Evolutionary conservation across 164 flowering plant species (phyloP).

Genomic region (Vitis amurensis): DNA sequence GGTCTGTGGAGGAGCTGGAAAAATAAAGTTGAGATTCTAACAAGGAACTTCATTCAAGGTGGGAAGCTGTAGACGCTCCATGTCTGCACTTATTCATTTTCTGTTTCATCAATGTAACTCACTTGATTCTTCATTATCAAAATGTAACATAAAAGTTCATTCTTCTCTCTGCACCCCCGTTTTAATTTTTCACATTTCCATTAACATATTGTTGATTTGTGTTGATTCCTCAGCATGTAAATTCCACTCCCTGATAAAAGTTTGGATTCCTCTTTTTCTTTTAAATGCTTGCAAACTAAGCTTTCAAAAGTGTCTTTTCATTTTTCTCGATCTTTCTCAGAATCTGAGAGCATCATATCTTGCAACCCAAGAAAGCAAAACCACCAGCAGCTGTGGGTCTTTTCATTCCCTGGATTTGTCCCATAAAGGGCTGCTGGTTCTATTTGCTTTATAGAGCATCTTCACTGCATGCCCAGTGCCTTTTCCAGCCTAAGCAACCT

Average conservation of each 20-base stretch:
- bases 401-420: constrained; percentile 2
- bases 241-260: not conserved
- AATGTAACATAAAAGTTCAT: not conserved
- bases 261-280: not conserved
- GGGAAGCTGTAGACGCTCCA: not conserved
- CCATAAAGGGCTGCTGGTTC: not conserved
- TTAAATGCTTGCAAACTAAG: not conserved
- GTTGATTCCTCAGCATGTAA: not conserved
- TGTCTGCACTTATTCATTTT: not conserved
- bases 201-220: not conserved
- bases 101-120: not conserved
- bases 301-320: not conserved
- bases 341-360: not conserved
- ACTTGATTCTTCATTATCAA: not conserved
- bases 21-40: not conserved
- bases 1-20: not conserved
- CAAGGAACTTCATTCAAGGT: not conserved
- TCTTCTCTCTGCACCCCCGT: not conserved
- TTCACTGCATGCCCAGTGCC: not conserved
- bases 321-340: not conserved
- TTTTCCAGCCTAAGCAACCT: not conserved
- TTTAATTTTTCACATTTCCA: not conserved
- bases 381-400: not conserved
- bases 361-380: constrained; percentile 1
- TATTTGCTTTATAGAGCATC: not conserved